Conservation (phyloP, 2,329 filamentous ascomycete genomes). For the Rutstroemia sydowiana region DNA sequence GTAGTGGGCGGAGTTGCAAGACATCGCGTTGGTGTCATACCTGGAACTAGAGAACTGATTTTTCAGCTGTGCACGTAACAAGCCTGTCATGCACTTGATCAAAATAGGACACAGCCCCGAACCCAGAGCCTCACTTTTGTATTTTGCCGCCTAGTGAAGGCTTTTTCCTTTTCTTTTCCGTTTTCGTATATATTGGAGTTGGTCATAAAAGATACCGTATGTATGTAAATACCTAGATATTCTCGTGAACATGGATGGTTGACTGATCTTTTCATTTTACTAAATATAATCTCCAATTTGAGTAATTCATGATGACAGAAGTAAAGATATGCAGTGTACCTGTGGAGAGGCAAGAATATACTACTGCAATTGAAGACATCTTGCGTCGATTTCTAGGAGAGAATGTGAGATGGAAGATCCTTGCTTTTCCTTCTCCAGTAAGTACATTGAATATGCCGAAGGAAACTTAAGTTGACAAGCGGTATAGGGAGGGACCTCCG, state of each 20-base stretch:
- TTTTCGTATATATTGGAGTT: not conserved
- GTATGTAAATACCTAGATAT: not conserved
- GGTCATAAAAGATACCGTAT: not conserved
- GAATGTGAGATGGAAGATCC: not conserved
- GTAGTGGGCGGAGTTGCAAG: not conserved
- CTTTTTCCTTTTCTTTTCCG: not conserved
- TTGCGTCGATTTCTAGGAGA: not conserved
- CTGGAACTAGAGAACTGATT: not conserved
- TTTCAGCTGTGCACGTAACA: no score
- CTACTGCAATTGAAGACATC: not conserved
- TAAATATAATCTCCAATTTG: no score
- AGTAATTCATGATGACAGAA: no score
- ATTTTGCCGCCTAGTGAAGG: not conserved
- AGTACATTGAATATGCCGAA: not conserved
- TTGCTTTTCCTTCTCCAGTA: not conserved
- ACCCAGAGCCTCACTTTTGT: not conserved
- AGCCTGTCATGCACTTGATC: not conserved
- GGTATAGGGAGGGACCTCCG: not conserved
- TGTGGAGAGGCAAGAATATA: not conserved
- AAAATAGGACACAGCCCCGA: not conserved
- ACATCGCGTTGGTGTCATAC: not conserved
- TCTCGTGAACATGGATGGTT: not conserved
- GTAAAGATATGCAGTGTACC: slow-evolving; percentile 1
- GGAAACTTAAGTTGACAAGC: no score
- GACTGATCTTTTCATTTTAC: no score